Base-by-base conservation (phyloP, 805 yeast genomes). In the Torulaspora quercuum region DNA sequence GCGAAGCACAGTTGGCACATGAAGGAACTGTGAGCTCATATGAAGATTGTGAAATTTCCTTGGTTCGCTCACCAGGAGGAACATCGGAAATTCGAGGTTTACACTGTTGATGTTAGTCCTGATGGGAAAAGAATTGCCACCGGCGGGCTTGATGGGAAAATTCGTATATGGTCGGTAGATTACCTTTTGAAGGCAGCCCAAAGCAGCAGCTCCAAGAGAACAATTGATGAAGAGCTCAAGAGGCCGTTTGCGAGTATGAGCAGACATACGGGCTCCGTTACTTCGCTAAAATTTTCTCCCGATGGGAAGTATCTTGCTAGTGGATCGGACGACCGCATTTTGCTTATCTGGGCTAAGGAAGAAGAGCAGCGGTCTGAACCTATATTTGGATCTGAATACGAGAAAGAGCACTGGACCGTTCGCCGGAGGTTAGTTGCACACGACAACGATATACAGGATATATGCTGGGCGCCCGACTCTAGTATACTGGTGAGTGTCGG, bases 381-480 rank as follows among this genome's bases (percentile, higher is more conserved):
- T 6, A 78, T 77, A 43, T 82, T 84, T 64, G 95, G 95, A 9
- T 73, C 76, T 20, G 72, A 78, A 36, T 81, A 76, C 32, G 95
- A 88, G 50, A 54, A 76, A 37, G 98, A 90, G 60, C 95, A 85
- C 51, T 90, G 98, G 98, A 80, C 90, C 1, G 97, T 90, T 1
- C 67, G 95, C 12, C 86, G 86, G 52, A 73, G 97, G 52, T 72
- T 88, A 10, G 96, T 87, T 12, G 98, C 97, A 1, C 99, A 92
- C 61, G 97, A 92, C 46, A 92, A 90, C 56, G 99, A 92, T 65
- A 85, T 92, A 33, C 98, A 92, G 59, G 98, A 92, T 61, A 80
- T 92, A 48, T 94, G 96, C 27, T 92, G 98, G 97, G 84, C 95
- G 1, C 97, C 97, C 0, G 97, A 90, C 56, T 83, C 95, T 3